Evolutionary conservation across 331 rosid genomes (phyloP).

Genomic region (Prunus yedoensis): DNA sequence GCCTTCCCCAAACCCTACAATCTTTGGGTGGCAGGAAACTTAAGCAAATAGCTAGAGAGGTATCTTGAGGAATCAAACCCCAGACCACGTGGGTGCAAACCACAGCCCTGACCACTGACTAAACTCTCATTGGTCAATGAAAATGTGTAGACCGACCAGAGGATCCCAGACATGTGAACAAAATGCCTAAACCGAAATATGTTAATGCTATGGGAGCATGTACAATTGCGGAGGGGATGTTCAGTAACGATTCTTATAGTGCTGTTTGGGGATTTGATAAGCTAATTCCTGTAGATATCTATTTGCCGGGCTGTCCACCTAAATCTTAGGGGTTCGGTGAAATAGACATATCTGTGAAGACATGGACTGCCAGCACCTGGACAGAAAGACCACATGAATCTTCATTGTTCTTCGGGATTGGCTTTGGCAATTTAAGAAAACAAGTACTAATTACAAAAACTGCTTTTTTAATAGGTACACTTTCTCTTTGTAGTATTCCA

Average conservation of each 20-base stretch:
- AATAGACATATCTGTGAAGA: too few species aligned
- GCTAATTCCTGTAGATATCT: too few species aligned
- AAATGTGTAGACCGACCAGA: not conserved
- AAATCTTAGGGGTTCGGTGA: too few species aligned
- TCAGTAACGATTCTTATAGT: slow-evolving; percentile 13
- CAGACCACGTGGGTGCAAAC: not conserved
- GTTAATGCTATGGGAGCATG: slow-evolving; percentile 15
- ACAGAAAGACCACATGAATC: slow-evolving; percentile 7
- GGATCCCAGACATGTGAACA: not conserved
- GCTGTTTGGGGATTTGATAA: not conserved
- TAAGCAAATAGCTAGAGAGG: not conserved
- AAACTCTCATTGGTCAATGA: not conserved
- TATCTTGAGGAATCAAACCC: not conserved
- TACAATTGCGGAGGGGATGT: not conserved
- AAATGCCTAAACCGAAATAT: slow-evolving; percentile 1
- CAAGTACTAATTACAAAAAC: too few species aligned
- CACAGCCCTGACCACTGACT: not conserved
- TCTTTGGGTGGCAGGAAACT: not conserved
- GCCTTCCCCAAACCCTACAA: not conserved
- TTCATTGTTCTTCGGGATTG: too few species aligned
- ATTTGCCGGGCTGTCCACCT: too few species aligned
- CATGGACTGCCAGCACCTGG: slow-evolving; percentile 9
- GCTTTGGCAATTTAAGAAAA: too few species aligned
- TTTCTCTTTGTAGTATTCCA: too few species aligned
- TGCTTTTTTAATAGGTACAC: too few species aligned